Base-by-base conservation (phyloP, 768 basidiomycete genomes). In the Tricholoma sp. region DNA sequence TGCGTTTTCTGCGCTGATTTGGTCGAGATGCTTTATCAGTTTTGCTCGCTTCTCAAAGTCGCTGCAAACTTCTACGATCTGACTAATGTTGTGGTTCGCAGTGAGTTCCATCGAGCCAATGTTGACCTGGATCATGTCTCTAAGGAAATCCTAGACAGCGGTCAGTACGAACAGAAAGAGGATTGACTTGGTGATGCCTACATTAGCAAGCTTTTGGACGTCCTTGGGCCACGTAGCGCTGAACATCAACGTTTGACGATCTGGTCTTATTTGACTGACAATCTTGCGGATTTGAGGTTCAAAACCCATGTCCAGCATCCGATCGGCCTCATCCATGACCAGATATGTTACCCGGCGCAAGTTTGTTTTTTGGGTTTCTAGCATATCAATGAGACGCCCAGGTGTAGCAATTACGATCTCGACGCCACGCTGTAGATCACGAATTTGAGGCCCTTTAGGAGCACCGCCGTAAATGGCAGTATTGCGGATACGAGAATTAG, bases 241-340 rank as follows among this genome's bases (percentile, higher is more conserved):
- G 80, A 99, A 99, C 87, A 99, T 97, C 62, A 98, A 81, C 1
- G 97, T 99, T 69, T 99, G 97, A 66, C 97, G 85, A 77, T 99
- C 97, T 42, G 97, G 97, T 39, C 97, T 86, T 67, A 99, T 95
- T 73, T 99, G 97, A 63, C 87, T 79, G 62, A 98, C 91, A 61
- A 99, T 98, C 77, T 98, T 98, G 68, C 95, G 83, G 69, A 99
- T 98, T 72, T 99, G 97, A 53, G 97, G 97, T 76, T 99, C 97
- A 76, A 99, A 99, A 80, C 97, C 97, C 97, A 99, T 99, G 78
- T 99, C 97, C 61, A 99, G 82, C 97, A 99, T 99, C 67, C 97
- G 92, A 77, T 99, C 97, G 45, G 97, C 97, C 73, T 99, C 97
- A 67, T 99, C 97, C 86, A 99, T 91, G 68, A 99, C 97, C 39